These are phyloP conservation scores for Penicillium odoratum DNA, from an alignment of 495 filamentous ascomycete genomes.

Conservation along the genomic window DNA sequence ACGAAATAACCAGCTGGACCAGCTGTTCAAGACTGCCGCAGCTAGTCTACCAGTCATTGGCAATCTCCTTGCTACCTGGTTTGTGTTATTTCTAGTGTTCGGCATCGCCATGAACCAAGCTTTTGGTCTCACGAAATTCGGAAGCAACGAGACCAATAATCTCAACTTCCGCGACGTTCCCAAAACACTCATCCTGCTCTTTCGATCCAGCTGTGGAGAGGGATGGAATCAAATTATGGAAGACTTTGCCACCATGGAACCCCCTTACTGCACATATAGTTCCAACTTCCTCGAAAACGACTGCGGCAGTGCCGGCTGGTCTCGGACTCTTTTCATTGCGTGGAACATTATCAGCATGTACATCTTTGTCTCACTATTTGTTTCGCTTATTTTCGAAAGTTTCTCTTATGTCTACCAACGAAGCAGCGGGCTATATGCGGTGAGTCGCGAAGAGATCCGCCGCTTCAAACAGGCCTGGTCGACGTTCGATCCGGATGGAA, in stretches of 20 bases:
- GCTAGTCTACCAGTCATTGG: constrained; percentile 87
- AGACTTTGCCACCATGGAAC: constrained; percentile 78
- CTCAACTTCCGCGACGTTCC: constrained; percentile 93
- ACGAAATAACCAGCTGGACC: constrained; percentile 94
- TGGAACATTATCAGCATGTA: constrained; percentile 99
- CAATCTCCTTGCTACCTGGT: constrained; percentile 95
- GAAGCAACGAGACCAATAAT: constrained; percentile 68
- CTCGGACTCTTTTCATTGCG: constrained; percentile 81
- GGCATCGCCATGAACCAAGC: constrained; percentile 96
- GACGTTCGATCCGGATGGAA: constrained; percentile 85
- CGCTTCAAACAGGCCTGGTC: constrained; percentile 99
- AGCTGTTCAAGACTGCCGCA: constrained; percentile 99
- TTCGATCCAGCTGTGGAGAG: constrained; percentile 88
- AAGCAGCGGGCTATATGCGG: constrained; percentile 72
- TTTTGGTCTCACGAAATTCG: constrained; percentile 92
- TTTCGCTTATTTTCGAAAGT: constrained; percentile 98
- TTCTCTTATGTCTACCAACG: constrained; percentile 99
- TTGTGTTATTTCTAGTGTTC: constrained; percentile 92
- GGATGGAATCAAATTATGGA: constrained; percentile 98
- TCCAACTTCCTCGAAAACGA: constrained; percentile 77
- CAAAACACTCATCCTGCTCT: constrained; percentile 89
- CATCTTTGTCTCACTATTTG: constrained; percentile 97
- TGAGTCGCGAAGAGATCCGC: constrained; percentile 88
- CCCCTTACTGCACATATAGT: constrained; percentile 72
- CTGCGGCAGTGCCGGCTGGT: constrained; percentile 88